These are phyloP conservation scores for Ustilago loliicola DNA, from an alignment of 1,284 basidiomycete species.

Conservation along the genomic window DNA sequence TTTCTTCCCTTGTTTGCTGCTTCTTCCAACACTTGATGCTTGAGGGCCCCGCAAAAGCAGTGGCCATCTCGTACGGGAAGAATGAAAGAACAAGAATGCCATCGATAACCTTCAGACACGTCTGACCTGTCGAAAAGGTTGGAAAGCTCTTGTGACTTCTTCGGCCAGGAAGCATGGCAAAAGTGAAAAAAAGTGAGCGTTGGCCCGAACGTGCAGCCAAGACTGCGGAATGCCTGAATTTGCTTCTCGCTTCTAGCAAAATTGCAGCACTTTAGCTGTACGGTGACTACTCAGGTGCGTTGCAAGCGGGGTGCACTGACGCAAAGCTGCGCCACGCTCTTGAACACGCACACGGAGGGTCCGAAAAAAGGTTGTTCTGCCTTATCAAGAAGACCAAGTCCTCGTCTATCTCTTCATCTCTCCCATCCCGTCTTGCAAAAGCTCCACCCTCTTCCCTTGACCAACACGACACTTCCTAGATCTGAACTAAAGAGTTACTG, in stretches of 20 bases:
- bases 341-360: not conserved
- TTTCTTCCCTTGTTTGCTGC: not conserved
- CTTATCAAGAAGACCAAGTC: not conserved
- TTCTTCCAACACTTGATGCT: too few relatives aligned
- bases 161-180: not conserved
- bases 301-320: slow-evolving; percentile 4
- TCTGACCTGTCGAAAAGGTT: not conserved
- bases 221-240: slow-evolving; percentile 12
- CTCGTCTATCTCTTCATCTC: not conserved
- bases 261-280: slow-evolving; percentile 15
- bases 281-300: slow-evolving; percentile 24
- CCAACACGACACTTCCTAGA: not conserved
- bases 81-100: not conserved
- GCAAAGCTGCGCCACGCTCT: slow-evolving; percentile 9
- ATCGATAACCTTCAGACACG: not conserved
- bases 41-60: too few relatives aligned
- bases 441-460: not conserved
- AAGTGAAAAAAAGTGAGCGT: not conserved
- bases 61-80: too few relatives aligned
- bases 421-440: not conserved
- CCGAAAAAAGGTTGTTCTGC: slow-evolving; percentile 4
- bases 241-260: slow-evolving; percentile 13
- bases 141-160: slow-evolving; percentile 4
- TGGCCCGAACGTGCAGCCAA: slow-evolving; percentile 20
- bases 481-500: not conserved